phyloP scores from a whole-genome alignment of 2,329 filamentous ascomycete species.

The Reticulascus tulasneorum region DNA sequence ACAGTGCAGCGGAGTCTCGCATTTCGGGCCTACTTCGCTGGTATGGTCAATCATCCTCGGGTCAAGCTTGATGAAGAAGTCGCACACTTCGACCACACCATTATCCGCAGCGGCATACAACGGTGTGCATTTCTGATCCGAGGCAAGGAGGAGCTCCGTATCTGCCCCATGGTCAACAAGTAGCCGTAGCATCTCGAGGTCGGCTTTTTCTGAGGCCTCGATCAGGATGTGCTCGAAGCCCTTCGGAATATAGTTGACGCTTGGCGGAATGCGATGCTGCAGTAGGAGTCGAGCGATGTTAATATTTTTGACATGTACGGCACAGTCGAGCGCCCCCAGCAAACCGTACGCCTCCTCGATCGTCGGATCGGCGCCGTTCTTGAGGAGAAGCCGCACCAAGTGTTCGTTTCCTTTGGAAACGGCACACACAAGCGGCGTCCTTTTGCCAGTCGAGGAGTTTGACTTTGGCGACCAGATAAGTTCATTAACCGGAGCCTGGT shows the following conservation, averaged over 20 bases:
- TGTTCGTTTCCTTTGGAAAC: constrained; percentile 3
- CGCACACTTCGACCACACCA: constrained; percentile 12
- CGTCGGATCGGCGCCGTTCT: constrained; percentile 19
- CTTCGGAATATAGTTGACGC: constrained; percentile 12
- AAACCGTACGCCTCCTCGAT: constrained; percentile 16
- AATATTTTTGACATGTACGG: too few relatives aligned
- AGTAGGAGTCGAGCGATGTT: constrained; percentile 13
- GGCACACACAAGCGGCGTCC: constrained; percentile 7
- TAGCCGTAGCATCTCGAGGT: constrained; percentile 11
- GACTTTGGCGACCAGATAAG: constrained; percentile 1
- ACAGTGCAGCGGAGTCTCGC: constrained; percentile 14
- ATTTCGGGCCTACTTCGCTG: constrained; percentile 7
- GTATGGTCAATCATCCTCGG: constrained; percentile 16
- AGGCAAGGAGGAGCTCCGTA: constrained; percentile 7
- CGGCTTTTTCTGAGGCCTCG: constrained; percentile 3
- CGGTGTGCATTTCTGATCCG: constrained; percentile 4
- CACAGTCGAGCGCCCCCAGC: constrained; percentile 10
- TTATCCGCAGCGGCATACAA: constrained; percentile 14
- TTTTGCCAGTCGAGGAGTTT: not conserved
- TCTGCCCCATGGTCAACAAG: constrained; percentile 18
- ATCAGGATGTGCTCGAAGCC: constrained; percentile 7
- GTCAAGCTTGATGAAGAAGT: constrained; percentile 16
- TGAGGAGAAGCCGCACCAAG: constrained; percentile 17
- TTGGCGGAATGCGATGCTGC: constrained; percentile 11
- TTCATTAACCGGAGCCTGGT: constrained; percentile 8